Evolutionary conservation across 352 stramenopile genomes (phyloP), one percentile per base, ranked within the genome.

Genomic region (Pythium chondricola): DNA sequence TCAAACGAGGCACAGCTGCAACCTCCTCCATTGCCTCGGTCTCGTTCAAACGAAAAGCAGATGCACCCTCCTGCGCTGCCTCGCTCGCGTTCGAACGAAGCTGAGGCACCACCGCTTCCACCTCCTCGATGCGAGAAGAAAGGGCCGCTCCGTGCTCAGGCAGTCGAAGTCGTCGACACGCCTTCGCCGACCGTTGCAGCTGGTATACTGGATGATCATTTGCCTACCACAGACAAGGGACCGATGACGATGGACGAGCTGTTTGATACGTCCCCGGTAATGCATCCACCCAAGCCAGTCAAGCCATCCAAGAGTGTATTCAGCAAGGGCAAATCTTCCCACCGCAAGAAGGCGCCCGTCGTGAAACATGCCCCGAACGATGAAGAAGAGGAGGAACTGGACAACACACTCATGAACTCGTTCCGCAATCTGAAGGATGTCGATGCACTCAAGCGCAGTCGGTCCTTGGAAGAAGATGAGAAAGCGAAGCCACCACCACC

Each of bases 171-270:
- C 18, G 41, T 64, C 4, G 56, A 62, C 18, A 43, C 43, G 2
- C 24, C 58, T 7, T 50, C 57, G 29, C 27, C 60, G 55, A 63
- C 47, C 1, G 48, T 65, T 43, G 50, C 56, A 25, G 57, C 58
- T 17, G n/a, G n/a, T n/a, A n/a, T n/a, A n/a, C 43, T 63, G 6
- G 22, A 41, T 17, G 54, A 54, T 1, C 22, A 37, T 8, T 58
- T 55, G n/a, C 32, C 37, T 0, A 52, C 44, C 3, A 47, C 43
- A 4, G 43, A 65, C 44, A 52, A 58, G 9, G 50, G 50, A 8
- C 56, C 48, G 4, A 64, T 64, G 56, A 58, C 56, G 7, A 44
- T 64, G 36, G 49, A 58, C 18, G 56, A 64, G 38, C 58, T 64
- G 55, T 54, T 55, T 29, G 46, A 48, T 6, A 17, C 29, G 1